These are phyloP conservation scores for Triticum timopheevii DNA, from an alignment of 176 grass and related monocot species.

Conservation along the genomic window DNA sequence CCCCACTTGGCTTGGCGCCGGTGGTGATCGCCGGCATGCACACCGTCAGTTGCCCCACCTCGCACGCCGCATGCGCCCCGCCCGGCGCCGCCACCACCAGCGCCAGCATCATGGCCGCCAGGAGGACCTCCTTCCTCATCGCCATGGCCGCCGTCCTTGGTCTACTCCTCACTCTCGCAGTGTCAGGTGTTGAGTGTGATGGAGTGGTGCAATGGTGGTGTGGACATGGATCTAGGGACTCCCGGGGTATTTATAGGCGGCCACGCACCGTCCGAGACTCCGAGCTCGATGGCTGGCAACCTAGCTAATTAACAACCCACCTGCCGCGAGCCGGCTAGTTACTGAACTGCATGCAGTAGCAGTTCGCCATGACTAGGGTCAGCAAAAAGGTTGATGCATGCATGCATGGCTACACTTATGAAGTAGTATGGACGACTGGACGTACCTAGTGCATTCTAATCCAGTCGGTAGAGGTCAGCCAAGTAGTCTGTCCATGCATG, in stretches of 20 bases:
- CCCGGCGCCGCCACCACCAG: neutral
- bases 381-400: neutral
- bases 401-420: too few species aligned
- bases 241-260: neutral
- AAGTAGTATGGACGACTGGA: neutral
- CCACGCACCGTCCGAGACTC: neutral
- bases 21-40: slow-evolving; percentile 1
- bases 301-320: too few species aligned
- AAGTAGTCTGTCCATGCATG: neutral
- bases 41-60: slow-evolving; percentile 8
- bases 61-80: neutral
- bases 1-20: neutral
- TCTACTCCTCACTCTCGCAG: neutral
- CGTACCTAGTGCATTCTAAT: neutral
- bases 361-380: neutral
- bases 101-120: too few species aligned
- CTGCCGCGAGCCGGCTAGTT: too few species aligned
- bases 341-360: neutral
- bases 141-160: neutral
- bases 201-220: neutral
- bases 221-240: neutral
- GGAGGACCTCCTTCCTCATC: neutral
- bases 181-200: neutral
- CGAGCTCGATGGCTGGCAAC: too few species aligned
- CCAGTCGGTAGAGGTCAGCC: neutral